Percentiles rank a stretch among this genome's conserved stretches.
Evolutionary conservation across 495 filamentous ascomycete genomes (phyloP).

Genomic region (Tetracladium setigerum): DNA sequence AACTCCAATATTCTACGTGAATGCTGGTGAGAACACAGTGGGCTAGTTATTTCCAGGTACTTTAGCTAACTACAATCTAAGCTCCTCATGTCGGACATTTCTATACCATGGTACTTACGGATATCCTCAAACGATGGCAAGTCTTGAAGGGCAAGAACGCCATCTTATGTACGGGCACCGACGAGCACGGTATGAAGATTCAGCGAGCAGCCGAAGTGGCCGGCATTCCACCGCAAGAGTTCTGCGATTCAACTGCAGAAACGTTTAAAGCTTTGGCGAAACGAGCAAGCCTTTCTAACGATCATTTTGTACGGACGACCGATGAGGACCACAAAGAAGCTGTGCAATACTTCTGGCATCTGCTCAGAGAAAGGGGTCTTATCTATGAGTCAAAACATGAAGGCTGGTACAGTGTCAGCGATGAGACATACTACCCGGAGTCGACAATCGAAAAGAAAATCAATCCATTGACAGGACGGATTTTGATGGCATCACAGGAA

Average conservation of each 20-base stretch:
- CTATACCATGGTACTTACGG: slow-evolving; percentile 84
- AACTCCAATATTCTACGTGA: slow-evolving; percentile 98
- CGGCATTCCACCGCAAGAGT: slow-evolving; percentile 39
- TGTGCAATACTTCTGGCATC: slow-evolving; percentile 84
- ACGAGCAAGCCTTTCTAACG: slow-evolving; percentile 57
- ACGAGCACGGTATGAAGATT: slow-evolving; percentile 97
- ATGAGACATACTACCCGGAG: slow-evolving; percentile 91
- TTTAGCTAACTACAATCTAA: slow-evolving; percentile 25
- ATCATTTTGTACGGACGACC: slow-evolving; percentile 89
- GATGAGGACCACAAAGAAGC: slow-evolving; percentile 73
- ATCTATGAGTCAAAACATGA: slow-evolving; percentile 84
- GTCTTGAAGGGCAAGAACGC: slow-evolving; percentile 61
- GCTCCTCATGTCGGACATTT: slow-evolving; percentile 93
- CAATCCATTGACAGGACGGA: slow-evolving; percentile 73
- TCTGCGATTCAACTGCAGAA: slow-evolving; percentile 55
- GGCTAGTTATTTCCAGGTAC: not conserved
- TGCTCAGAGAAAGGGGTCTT: slow-evolving; percentile 64
- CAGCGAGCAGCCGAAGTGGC: slow-evolving; percentile 72
- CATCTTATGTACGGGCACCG: slow-evolving; percentile 83
- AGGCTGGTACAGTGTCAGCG: slow-evolving; percentile 94
- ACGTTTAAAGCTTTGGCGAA: slow-evolving; percentile 64
- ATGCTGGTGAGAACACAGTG: slow-evolving; percentile 59
- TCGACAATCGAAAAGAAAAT: slow-evolving; percentile 62
- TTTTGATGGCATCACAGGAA: slow-evolving; percentile 76
- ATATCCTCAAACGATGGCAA: slow-evolving; percentile 91